Evolutionary conservation across 2,329 filamentous ascomycete genomes (phyloP), one percentile per base, ranked within the genome.

Genomic region (Coleophoma cylindrospora): DNA sequence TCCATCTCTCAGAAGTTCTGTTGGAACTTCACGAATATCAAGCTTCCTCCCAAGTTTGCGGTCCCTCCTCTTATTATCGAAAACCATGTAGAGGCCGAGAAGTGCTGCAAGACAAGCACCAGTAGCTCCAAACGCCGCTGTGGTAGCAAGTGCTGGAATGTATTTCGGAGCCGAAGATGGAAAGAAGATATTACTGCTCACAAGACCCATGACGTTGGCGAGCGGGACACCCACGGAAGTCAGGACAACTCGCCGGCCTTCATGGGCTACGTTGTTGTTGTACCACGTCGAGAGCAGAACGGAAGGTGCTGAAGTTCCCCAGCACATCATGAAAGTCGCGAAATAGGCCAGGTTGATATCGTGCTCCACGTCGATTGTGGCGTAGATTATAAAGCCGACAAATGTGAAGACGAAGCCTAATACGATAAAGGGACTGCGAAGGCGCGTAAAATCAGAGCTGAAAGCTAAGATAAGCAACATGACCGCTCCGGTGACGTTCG

Each of bases 301-400:
- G 2, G 54, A 64, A 14, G 56, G 64, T 15, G 54, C 64, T 11
- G 54, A 62, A 11, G 54, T 64, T 9, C 63, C 62, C 61, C 61
- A 85, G 8, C 80, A 83, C 80, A 86, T 84, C 79, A 86, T 82
- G 64, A 86, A 86, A 51, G 74, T 79, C 1, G 82, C 81, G 53
- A 81, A 86, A 57, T 86, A 86, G 0, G 80, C 83, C 12, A 84
- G 68, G 6, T 73, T 68, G 15, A 80, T 66, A 12, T 79, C 64
- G 6, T 67, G 51, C 11, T 74, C 58, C 14, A 84, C 77, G 56
- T 75, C 70, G 48, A 92, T 85, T 17, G 83, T 75, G 0, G 86
- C 85, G 58, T 87, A 91, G 62, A 92, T 87, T 65, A 91, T 80
- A 70, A 92, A 89, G 4, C 89, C 89, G 44, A 79, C 76, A 61